Evolutionary conservation across 306 rosid species (phyloP).

Genomic region (Fagus sylvatica): DNA sequence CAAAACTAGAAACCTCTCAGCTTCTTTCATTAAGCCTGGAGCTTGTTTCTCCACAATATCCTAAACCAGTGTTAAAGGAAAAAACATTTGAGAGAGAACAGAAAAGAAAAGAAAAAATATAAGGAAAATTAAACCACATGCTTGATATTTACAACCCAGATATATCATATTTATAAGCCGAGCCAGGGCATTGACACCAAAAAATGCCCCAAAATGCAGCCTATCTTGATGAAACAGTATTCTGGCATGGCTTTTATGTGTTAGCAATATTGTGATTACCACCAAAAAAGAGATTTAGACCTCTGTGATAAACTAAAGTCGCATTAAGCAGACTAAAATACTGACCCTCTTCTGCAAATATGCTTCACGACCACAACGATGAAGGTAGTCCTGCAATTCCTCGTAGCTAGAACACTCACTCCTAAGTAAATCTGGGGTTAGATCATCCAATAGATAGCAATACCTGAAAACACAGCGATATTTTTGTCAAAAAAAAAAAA

Average conservation of each 20-base stretch:
- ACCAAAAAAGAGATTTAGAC: background rate
- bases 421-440: conserved; percentile 75
- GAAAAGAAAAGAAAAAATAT: background rate
- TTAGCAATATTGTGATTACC: too few relatives aligned
- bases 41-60: conserved; percentile 76
- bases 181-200: too few relatives aligned
- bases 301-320: background rate
- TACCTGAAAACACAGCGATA: conserved; percentile 55
- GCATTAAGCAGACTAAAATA: background rate
- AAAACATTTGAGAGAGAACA: background rate
- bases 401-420: conserved; percentile 62
- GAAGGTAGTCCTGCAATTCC: conserved; percentile 70
- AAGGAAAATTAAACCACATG: background rate
- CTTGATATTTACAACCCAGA: background rate
- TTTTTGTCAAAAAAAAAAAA: conserved; percentile 9
- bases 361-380: conserved; percentile 76
- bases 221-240: too few relatives aligned
- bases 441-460: conserved; percentile 85
- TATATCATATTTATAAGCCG: too few relatives aligned
- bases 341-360: conserved; percentile 84
- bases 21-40: conserved; percentile 89
- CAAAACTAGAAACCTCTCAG: conserved; percentile 85
- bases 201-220: too few relatives aligned
- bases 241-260: too few relatives aligned
- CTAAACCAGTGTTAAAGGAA: conserved; percentile 34